Conservation (phyloP, 345 rosid species). For the Laguncularia racemosa region DNA sequence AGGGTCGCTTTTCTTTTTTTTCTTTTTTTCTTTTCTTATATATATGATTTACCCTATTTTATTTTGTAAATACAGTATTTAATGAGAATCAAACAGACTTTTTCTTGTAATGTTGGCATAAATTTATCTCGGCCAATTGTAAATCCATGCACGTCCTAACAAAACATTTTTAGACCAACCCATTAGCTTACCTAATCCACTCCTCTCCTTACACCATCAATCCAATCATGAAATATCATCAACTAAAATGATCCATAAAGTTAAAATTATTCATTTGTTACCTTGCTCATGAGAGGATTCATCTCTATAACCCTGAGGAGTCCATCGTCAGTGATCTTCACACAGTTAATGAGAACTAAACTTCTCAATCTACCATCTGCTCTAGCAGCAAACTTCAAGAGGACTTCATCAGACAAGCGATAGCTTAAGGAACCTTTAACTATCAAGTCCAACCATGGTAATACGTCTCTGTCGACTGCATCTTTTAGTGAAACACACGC, state of each 20-base stretch:
- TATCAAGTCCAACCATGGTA: conserved; percentile 46
- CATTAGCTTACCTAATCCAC: neutral
- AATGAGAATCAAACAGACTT: too few species aligned
- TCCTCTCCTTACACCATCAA: neutral
- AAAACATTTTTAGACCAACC: too few species aligned
- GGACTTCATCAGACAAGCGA: conserved; percentile 40
- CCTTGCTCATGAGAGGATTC: conserved; percentile 63
- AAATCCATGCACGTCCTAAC: too few species aligned
- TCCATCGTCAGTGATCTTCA: conserved; percentile 49
- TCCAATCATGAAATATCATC: neutral
- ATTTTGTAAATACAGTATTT: too few species aligned
- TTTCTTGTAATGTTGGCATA: too few species aligned
- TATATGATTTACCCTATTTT: too few species aligned
- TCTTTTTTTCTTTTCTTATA: too few species aligned
- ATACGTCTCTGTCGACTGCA: conserved; percentile 38
- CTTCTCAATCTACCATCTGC: conserved; percentile 44
- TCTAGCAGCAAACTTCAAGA: conserved; percentile 33
- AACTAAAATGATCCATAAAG: neutral
- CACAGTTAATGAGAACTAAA: conserved; percentile 39
- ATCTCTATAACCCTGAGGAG: conserved; percentile 35
- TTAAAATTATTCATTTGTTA: conserved; percentile 5
- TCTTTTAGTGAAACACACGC: conserved; percentile 41
- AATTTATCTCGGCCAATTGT: too few species aligned
- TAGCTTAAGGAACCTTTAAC: conserved; percentile 38
- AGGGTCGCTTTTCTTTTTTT: too few species aligned